Evolutionary conservation across 257 asterid species (phyloP).

Genomic region (Solanum stenotomum): DNA sequence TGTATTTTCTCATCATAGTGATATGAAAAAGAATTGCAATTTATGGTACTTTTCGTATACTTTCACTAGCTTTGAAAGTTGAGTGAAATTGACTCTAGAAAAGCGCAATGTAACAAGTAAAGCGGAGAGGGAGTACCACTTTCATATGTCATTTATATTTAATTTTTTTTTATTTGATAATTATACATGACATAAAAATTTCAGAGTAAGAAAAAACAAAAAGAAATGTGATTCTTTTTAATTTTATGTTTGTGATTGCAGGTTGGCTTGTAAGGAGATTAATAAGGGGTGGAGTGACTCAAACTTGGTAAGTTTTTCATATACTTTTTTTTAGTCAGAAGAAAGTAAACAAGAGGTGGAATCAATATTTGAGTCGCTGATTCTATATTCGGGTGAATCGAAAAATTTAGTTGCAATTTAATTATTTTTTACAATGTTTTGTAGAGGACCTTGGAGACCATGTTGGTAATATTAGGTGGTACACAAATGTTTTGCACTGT

Average conservation of each 20-base stretch:
- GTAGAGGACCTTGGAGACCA: conserved; percentile 71
- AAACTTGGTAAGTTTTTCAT: conserved; percentile 41
- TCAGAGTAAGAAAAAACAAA: background rate
- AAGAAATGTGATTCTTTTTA: background rate
- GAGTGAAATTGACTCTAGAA: background rate
- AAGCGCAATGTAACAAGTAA: too few relatives aligned
- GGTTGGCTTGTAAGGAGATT: conserved; percentile 93
- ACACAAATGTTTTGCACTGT: conserved; percentile 62
- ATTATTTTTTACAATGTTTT: background rate
- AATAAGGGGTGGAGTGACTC: conserved; percentile 61
- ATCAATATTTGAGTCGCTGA: background rate
- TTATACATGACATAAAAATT: background rate
- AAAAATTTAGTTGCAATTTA: background rate
- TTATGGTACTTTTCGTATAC: background rate
- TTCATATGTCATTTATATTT: background rate
- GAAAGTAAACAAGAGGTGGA: background rate
- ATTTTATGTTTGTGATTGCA: conserved; percentile 13
- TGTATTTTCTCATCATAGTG: background rate
- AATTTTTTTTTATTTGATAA: background rate
- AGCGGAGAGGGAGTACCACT: background rate
- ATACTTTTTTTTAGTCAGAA: background rate
- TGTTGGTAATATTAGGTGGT: conserved; percentile 62
- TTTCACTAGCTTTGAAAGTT: background rate
- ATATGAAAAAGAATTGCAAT: background rate
- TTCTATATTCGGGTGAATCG: background rate